These are phyloP conservation scores for Myxozyma nipponensis DNA, from an alignment of 805 yeast species.

Conservation along the genomic window DNA sequence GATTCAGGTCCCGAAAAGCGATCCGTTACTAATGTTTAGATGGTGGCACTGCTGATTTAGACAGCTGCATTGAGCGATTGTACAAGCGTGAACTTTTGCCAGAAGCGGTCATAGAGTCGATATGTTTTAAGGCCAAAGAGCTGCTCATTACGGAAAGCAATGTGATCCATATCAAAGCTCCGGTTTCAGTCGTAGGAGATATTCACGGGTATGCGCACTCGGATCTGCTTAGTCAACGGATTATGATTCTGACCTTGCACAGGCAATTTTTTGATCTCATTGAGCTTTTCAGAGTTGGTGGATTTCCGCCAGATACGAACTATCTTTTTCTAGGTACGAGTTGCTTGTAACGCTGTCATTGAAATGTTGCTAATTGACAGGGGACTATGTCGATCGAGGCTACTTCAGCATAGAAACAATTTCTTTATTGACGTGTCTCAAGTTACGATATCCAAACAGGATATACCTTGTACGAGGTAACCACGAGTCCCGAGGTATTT, in stretches of 20 bases:
- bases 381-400: slow-evolving; percentile 96
- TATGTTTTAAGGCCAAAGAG: slow-evolving; percentile 80
- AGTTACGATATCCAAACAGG: slow-evolving; percentile 81
- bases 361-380: background rate
- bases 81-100: slow-evolving; percentile 64
- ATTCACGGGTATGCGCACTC: slow-evolving; percentile 58
- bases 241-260: background rate
- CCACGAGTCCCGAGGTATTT: slow-evolving; percentile 94
- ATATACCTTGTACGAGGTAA: slow-evolving; percentile 85
- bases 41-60: slow-evolving; percentile 46
- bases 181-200: slow-evolving; percentile 95
- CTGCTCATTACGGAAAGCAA: slow-evolving; percentile 76
- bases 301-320: slow-evolving; percentile 88
- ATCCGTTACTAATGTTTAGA: background rate
- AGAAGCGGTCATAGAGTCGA: slow-evolving; percentile 62
- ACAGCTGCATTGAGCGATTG: slow-evolving; percentile 64
- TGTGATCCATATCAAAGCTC: slow-evolving; percentile 76
- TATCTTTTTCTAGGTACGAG: slow-evolving; percentile 66
- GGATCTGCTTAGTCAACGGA: background rate
- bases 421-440: slow-evolving; percentile 71
- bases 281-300: slow-evolving; percentile 92
- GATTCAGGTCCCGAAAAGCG: background rate
- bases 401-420: slow-evolving; percentile 92
- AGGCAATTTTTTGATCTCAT: slow-evolving; percentile 88
- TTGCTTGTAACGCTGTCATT: background rate